Evolutionary conservation across 495 filamentous ascomycete species (phyloP), one percentile per base, ranked within the genome.

Genomic region (Thermothielavioides terrestris): DNA sequence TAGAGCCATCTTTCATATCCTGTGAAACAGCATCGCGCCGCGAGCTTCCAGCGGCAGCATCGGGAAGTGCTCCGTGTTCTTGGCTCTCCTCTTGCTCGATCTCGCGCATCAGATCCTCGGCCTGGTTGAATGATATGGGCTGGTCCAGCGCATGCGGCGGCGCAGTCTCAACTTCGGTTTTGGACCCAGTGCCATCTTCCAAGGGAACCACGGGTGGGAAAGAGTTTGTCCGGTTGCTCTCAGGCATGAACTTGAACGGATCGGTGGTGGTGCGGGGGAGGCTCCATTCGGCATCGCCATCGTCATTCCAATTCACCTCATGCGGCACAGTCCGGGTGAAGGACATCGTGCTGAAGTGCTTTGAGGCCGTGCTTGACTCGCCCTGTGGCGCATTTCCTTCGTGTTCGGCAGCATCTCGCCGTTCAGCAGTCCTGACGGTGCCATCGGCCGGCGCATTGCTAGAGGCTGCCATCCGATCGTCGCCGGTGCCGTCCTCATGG

Each of bases 201-300:
- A 65, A 31, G 12, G 72, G 71, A 23, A 74, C 71, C 1, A 82
- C 73, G 12, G 61, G 64, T 9, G 82, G 82, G 52, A 84, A 85
- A 0, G 81, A 83, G 58, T 84, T 82, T 36, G 80, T 76, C 42
- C 79, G 71, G 26, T 77, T 73, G 44, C 57, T 70, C 11, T 70
- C 61, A 10, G 71, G 62, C 66, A 82, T 73, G 37, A 74, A 71
- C 48, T 74, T 74, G 62, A 80, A 81, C 12, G 75, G 73, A 49
- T 81, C 72, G 5, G 74, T 70, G 32, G 72, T 70, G 20, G 68
- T 67, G 37, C 70, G 64, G 10, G 75, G 64, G 0, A 74, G 46
- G 49, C 65, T 73, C 65, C 76, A 77, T 54, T 78, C 76, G 25
- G 62, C 57, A 42, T 80, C 77, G 23, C 62, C 65, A 42, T 80